Evolutionary conservation across 23 red algal genomes (phyloP), one percentile per base, ranked within the genome.

Genomic region (Gracilaria domingensis): DNA sequence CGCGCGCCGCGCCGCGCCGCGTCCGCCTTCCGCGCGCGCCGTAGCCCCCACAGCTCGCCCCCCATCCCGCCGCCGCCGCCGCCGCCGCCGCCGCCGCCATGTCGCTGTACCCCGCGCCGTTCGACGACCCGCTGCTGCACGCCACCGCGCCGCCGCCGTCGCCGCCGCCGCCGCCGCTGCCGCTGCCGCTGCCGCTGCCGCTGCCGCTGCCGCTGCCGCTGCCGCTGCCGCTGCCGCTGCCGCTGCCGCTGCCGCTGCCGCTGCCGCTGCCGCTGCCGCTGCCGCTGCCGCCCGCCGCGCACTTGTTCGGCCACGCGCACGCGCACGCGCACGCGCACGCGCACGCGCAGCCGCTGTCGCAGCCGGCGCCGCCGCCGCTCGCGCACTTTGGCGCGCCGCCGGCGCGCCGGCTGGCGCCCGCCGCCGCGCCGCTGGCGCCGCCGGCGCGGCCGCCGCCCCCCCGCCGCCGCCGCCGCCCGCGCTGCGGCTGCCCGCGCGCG

Each of bases 131-230:
- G 21, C 1, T 53, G 50, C 56, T 29, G 44, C 57, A 69, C 25
- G 81, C 81, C 40, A 37, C 51, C 1, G 81, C 81, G 53, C 66
- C 81, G 81, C 66, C 81, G 56, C 81, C 56, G 2, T 84, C 81
- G 0, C 81, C 81, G 9, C 81, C 81, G 30, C 81, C 81, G 25
- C 57, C 57, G 16, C 34, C 37, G 35, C 26, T 21, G 12, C 30
- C 40, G 60, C 26, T 8, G 60, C 81, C 37, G 44, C 57, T 56
- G 56, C 37, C 60, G 30, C 55, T 36, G 28, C 54, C 23, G 45
- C 53, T 21, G 79, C 42, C 59, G 80, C 33, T 8, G n/a, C 64
- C 37, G 48, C 29, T 28, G 55, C 54, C 17, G 25, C 25, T 42
- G 56, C 44, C 44, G 33, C 60, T 17, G 35, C 44, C 82, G 26